phyloP scores from a whole-genome alignment of 768 basidiomycete genomes.

The Mycena capillaripes region DNA sequence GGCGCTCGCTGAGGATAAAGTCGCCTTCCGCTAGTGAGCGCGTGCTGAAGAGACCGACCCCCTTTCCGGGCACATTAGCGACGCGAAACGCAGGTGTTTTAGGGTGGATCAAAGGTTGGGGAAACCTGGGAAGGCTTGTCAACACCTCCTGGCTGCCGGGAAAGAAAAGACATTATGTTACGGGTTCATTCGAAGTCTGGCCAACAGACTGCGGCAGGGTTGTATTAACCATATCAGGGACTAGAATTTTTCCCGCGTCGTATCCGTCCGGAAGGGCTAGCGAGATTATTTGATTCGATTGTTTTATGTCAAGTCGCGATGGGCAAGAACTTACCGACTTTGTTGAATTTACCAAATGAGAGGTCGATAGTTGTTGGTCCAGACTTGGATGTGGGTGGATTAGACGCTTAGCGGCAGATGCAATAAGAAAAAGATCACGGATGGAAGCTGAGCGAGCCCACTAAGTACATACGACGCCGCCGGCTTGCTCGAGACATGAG shows the following conservation, averaged over 20 bases:
- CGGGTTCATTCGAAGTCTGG: not conserved
- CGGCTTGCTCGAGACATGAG: not conserved
- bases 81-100: constrained; percentile 25
- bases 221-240: constrained; percentile 6
- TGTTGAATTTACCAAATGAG: constrained; percentile 13
- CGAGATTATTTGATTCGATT: not conserved
- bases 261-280: constrained; percentile 8
- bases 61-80: constrained; percentile 35
- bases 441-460: too few relatives aligned
- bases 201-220: constrained; percentile 2
- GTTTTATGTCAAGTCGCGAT: not conserved
- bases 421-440: not conserved
- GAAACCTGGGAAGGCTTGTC: constrained; percentile 30
- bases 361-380: not conserved
- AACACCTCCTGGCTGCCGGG: constrained; percentile 28
- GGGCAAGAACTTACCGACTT: constrained; percentile 7
- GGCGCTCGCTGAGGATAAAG: constrained; percentile 54
- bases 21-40: constrained; percentile 45
- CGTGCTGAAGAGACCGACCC: constrained; percentile 50
- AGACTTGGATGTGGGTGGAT: not conserved
- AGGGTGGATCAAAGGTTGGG: constrained; percentile 29
- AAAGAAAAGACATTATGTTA: constrained; percentile 23
- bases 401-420: not conserved
- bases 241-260: not conserved
- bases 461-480: too few relatives aligned